Evolutionary conservation across 495 filamentous ascomycete species (phyloP).

Genomic region (Neurospora terricola): DNA sequence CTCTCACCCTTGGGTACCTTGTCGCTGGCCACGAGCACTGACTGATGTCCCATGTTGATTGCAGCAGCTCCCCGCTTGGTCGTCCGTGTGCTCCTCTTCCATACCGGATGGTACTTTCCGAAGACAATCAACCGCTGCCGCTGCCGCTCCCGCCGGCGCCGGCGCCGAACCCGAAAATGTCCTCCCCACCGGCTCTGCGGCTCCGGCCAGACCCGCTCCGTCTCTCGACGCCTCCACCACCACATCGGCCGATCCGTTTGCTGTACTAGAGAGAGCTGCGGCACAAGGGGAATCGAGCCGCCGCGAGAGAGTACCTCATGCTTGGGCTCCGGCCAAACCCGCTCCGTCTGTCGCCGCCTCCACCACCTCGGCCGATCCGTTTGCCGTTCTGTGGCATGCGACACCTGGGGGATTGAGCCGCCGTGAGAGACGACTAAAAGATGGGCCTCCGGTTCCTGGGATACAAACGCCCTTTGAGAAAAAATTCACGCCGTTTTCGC

Average conservation of each 20-base stretch:
- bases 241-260: not conserved
- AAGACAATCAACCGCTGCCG: not conserved
- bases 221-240: not conserved
- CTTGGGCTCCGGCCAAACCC: not conserved
- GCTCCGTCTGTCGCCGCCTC: slow-evolving; percentile 2
- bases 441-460: not conserved
- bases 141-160: not conserved
- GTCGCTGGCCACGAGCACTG: not conserved
- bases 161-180: not conserved
- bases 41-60: not conserved
- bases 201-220: slow-evolving; percentile 13
- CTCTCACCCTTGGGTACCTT: not conserved
- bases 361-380: not conserved
- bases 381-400: not conserved
- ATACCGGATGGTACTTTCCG: not conserved
- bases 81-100: not conserved
- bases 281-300: not conserved
- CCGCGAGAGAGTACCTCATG: not conserved
- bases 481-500: slow-evolving; percentile 7
- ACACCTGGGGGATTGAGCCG: not conserved
- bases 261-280: not conserved
- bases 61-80: not conserved
- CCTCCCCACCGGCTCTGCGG: slow-evolving; percentile 3
- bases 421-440: slow-evolving; percentile 1
- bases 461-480: not conserved